Percentiles rank a stretch among this genome's conserved stretches.
Conservation (phyloP, 2,329 filamentous ascomycete species). For the Aspergillus proliferans region DNA sequence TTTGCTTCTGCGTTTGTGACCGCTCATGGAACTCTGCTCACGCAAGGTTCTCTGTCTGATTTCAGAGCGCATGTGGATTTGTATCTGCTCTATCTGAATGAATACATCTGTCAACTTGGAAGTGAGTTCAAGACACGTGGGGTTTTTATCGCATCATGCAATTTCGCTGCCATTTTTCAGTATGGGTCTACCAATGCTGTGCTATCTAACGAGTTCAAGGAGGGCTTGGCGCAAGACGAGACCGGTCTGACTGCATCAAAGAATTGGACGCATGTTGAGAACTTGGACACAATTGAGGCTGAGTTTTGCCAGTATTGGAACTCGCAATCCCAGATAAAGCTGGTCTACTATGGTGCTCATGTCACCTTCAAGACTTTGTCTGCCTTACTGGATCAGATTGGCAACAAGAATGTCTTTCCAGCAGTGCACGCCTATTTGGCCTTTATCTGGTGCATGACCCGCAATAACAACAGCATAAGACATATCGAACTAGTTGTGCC, state of each 20-base stretch:
- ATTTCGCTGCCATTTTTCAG: constrained; percentile 52
- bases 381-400: constrained; percentile 41
- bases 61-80: constrained; percentile 34
- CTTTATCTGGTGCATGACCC: constrained; percentile 43
- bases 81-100: constrained; percentile 42
- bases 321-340: constrained; percentile 16
- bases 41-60: constrained; percentile 23
- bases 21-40: constrained; percentile 48
- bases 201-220: constrained; percentile 22
- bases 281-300: constrained; percentile 8
- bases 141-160: constrained; percentile 49
- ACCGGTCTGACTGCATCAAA: constrained; percentile 12
- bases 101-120: constrained; percentile 42
- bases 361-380: constrained; percentile 40
- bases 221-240: constrained; percentile 6
- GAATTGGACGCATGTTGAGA: constrained; percentile 12
- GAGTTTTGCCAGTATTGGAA: constrained; percentile 8
- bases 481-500: constrained; percentile 41
- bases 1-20: constrained; percentile 48
- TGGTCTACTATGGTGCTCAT: constrained; percentile 33
- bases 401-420: constrained; percentile 48
- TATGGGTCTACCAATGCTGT: constrained; percentile 43
- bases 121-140: constrained; percentile 49
- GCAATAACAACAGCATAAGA: constrained; percentile 31
- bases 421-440: constrained; percentile 51